Base-by-base conservation (phyloP, 345 rosid species). In the Linum trigynum region DNA sequence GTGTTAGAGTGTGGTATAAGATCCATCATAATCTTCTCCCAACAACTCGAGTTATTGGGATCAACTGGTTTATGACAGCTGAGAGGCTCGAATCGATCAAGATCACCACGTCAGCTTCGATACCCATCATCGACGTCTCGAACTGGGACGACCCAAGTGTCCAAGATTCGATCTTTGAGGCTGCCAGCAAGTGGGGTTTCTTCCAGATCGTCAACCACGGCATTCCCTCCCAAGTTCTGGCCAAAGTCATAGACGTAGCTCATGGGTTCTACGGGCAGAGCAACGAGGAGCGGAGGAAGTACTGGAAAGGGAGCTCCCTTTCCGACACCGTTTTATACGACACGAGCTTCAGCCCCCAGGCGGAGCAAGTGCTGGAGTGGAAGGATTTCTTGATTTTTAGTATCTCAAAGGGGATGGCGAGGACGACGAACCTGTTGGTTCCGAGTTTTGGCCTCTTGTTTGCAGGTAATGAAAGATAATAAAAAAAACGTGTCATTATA, bases 161-260 rank as follows among this genome's bases (percentile, higher is more conserved):
- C 11, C 23, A 17, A 10, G 63, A 69, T 38, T 71, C 70, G 2
- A 65, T 72, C 51, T 51, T 68, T 15, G 39, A 68, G 36, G 79
- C 79, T 3, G 75, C 76, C 5, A 32, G 61, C 5, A 50, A 62
- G 23, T 76, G 61, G 73, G 79, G 79, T 6, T 72, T 76, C 63
- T 76, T 76, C 45, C 76, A 71, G 51, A 65, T 76, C 16, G 51
- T 76, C 15, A 76, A 76, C 61, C 79, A 76, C 32, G 79, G 76
- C 38, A 43, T 76, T 7, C 68, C 73, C 43, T 9, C 9, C n/a
- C 45, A 72, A 59, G 68, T 68, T 50, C 55, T 72, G 7, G 39
- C 65, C 7, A 38, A 53, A 3, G 42, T 72, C n/a, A 65, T 14
- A 37, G 67, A 65, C 16, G 73, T 76, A 17, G 73, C 68, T 51